Evolutionary conservation across 257 asterid species (phyloP).

Genomic region (Ilex aquifolium): DNA sequence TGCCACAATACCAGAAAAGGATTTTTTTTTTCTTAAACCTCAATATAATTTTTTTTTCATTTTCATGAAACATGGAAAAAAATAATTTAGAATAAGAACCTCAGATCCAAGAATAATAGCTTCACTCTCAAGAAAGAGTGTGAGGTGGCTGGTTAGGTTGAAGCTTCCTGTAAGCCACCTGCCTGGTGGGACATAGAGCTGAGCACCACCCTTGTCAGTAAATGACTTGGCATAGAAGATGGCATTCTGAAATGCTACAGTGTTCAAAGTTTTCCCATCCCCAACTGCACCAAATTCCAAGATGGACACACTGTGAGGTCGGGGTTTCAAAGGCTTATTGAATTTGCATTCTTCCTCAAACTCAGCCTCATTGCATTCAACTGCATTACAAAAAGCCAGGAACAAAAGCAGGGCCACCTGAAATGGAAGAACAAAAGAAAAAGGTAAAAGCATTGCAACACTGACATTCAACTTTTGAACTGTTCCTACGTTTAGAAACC

Average conservation of each 20-base stretch:
- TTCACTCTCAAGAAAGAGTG: slow-evolving; percentile 83
- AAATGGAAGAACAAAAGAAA: slow-evolving; percentile 16
- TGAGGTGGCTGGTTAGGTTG: slow-evolving; percentile 94
- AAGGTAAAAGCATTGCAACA: slow-evolving; percentile 10
- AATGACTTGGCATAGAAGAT: slow-evolving; percentile 92
- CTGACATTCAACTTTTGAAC: slow-evolving; percentile 5
- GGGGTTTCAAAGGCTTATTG: slow-evolving; percentile 59
- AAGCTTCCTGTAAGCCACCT: slow-evolving; percentile 84
- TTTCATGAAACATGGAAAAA: too few relatives aligned
- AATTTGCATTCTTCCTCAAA: slow-evolving; percentile 65
- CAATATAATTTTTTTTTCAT: too few relatives aligned
- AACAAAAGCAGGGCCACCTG: slow-evolving; percentile 70
- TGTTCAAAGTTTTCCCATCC: slow-evolving; percentile 80
- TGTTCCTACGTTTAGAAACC: neutral
- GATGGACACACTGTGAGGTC: slow-evolving; percentile 98
- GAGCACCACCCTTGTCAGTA: slow-evolving; percentile 97
- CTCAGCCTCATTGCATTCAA: slow-evolving; percentile 18
- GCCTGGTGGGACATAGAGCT: slow-evolving; percentile 92
- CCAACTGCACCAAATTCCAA: slow-evolving; percentile 94
- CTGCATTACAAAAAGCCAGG: slow-evolving; percentile 32
- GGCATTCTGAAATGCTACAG: slow-evolving; percentile 94
- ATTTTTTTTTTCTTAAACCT: too few relatives aligned
- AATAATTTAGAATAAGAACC: slow-evolving; percentile 30
- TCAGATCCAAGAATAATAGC: slow-evolving; percentile 84
- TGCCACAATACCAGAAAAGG: too few relatives aligned